These are phyloP conservation scores for Euptelea pleiosperma DNA, from an alignment of 164 flowering plant genomes.

Conservation along the genomic window DNA sequence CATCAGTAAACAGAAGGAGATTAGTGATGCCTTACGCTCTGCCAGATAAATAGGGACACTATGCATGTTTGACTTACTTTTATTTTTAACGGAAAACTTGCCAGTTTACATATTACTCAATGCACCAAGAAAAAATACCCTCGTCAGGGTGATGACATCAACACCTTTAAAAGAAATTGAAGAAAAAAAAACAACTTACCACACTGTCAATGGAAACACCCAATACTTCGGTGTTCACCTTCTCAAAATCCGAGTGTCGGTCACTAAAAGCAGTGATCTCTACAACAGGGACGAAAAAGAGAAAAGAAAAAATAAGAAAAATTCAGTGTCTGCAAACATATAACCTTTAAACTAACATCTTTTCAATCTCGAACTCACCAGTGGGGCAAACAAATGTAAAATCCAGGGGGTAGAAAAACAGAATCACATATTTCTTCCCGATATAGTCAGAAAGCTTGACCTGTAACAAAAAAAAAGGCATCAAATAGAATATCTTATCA, in stretches of 20 bases:
- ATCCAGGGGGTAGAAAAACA: conserved; percentile 97
- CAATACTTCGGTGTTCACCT: conserved; percentile 86
- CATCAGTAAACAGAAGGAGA: no score
- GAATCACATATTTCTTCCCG: conserved; percentile 96
- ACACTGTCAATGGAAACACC: conserved; percentile 97
- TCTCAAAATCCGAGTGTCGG: conserved; percentile 77
- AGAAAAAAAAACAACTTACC: conserved; percentile 47
- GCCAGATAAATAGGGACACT: no score
- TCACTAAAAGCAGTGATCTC: conserved; percentile 99
- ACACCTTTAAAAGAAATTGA: no score
- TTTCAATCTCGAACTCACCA: conserved; percentile 43
- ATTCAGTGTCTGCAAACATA: not conserved
- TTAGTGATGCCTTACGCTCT: no score
- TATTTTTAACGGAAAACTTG: no score
- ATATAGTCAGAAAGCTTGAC: conserved; percentile 93
- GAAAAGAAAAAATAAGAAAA: not conserved
- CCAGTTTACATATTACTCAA: no score
- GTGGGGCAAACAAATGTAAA: conserved; percentile 99
- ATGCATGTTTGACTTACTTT: no score
- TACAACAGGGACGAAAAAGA: conserved; percentile 25
- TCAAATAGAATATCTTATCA: not conserved
- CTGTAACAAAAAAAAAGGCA: conserved; percentile 41
- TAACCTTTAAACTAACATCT: not conserved
- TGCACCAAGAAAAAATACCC: no score
- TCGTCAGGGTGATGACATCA: no score